Evolutionary conservation across 345 rosid species (phyloP), one percentile per base, ranked within the genome.

Genomic region (Boechera stricta): DNA sequence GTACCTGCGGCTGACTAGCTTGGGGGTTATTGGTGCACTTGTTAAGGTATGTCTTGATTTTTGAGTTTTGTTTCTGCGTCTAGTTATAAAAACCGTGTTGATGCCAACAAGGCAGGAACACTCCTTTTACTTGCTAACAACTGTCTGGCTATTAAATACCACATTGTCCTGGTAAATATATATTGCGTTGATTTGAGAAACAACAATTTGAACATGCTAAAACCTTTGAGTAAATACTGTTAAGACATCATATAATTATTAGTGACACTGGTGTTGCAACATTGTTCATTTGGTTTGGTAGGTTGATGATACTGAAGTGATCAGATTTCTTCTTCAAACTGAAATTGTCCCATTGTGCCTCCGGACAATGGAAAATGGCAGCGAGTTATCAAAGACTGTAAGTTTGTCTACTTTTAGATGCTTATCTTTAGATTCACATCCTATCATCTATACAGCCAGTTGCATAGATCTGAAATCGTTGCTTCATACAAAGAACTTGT

Each of bases 1-100:
- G 55, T 72, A 11, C 77, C 36, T 89, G 49, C 85, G 92, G 48
- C 73, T 87, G 51, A 78, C 84, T 74, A 83, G 90, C 84, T 84
- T 91, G 79, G 85, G 87, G 39, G 91, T 91, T 41, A 83, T 89
- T 49, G 87, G 84, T 32, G 85, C 89, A 33, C 76, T 91, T 24
- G 85, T 83, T 59, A 86, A 88, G 89, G 92, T 89, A 80, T 44
- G 21, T 59, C 63, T n/a, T 71, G 51, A 24, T 58, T 38, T 54
- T 10, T 56, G 5, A 45, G 11, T 58, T 59, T 5, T 45, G 21
- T n/a, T 29, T 12, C 32, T 4, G 35, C 31, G 0, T 56, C 67
- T 10, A 56, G 18, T 29, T 47, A 33, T 26, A 5, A 49, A 47
- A 71, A 8, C 18, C 47, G 5, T 70, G 41, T 64, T 77, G 49